These are phyloP conservation scores for Rosellinia necatrix DNA, from an alignment of 2,329 filamentous ascomycete genomes.

Conservation along the genomic window DNA sequence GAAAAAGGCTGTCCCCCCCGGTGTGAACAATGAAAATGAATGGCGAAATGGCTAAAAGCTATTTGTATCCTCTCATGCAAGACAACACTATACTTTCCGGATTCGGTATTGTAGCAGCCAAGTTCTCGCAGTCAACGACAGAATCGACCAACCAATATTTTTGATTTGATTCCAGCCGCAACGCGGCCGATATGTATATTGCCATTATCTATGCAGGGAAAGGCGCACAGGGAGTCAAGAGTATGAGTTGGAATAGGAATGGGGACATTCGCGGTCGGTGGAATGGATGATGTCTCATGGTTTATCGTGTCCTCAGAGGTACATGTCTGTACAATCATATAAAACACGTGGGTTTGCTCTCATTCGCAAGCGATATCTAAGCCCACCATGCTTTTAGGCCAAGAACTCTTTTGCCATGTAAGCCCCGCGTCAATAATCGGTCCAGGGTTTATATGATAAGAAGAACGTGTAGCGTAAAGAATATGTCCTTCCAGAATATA, in stretches of 20 bases:
- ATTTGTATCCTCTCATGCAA: neutral
- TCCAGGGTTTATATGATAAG: too few species aligned
- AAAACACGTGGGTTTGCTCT: too few species aligned
- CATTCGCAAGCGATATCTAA: too few species aligned
- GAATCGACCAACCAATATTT: neutral
- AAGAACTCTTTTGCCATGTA: too few species aligned
- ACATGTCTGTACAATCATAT: too few species aligned
- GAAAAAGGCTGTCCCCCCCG: constrained; percentile 26
- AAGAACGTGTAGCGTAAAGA: too few species aligned
- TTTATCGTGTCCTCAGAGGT: too few species aligned
- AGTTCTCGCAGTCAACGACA: neutral
- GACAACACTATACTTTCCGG: neutral
- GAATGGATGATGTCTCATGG: too few species aligned
- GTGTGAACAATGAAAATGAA: constrained; percentile 38
- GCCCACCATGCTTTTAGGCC: too few species aligned
- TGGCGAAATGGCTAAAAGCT: constrained; percentile 34
- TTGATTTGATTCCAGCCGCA: neutral
- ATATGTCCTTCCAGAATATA: too few species aligned
- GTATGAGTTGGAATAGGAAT: neutral
- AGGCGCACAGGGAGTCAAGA: constrained; percentile 10
- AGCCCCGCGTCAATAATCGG: too few species aligned
- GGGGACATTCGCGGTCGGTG: too few species aligned
- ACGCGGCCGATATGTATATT: neutral
- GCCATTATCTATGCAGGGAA: neutral
- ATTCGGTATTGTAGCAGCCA: neutral